Evolutionary conservation across 257 asterid species (phyloP).

Genomic region (Solanum gandarillasii): DNA sequence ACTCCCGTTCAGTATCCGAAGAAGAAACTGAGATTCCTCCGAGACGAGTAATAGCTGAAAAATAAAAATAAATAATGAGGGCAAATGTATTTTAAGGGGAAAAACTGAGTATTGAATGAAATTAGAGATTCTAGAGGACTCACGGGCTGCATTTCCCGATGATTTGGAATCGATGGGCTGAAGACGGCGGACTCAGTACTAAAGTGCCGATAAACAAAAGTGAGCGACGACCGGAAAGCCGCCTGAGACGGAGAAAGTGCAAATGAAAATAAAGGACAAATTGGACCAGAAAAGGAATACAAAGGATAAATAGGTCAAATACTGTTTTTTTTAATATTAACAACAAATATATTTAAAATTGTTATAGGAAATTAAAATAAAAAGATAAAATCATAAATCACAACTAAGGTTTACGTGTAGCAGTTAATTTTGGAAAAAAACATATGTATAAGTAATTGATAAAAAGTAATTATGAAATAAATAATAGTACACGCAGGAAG

Average conservation of each 20-base stretch:
- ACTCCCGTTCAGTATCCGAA: slow-evolving; percentile 48
- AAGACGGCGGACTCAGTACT: background rate
- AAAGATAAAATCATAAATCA: background rate
- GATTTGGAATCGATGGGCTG: background rate
- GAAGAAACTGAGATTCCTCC: slow-evolving; percentile 46
- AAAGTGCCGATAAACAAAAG: background rate
- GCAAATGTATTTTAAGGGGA: background rate
- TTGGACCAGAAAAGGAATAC: background rate
- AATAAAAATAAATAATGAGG: background rate
- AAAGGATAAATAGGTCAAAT: background rate
- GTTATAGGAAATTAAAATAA: background rate
- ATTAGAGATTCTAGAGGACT: background rate
- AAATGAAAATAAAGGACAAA: background rate
- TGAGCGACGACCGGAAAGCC: background rate
- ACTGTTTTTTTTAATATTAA: background rate
- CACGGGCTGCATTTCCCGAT: background rate
- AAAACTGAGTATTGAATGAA: background rate
- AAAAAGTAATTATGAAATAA: no score
- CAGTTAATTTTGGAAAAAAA: no score
- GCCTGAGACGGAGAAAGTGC: background rate
- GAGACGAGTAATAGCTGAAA: slow-evolving; percentile 36
- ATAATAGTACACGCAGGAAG: no score
- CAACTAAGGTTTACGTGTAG: no score
- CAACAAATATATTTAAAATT: background rate
- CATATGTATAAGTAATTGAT: no score